Conservation (phyloP, 1,284 basidiomycete genomes). For the Termitomyces sp. region DNA sequence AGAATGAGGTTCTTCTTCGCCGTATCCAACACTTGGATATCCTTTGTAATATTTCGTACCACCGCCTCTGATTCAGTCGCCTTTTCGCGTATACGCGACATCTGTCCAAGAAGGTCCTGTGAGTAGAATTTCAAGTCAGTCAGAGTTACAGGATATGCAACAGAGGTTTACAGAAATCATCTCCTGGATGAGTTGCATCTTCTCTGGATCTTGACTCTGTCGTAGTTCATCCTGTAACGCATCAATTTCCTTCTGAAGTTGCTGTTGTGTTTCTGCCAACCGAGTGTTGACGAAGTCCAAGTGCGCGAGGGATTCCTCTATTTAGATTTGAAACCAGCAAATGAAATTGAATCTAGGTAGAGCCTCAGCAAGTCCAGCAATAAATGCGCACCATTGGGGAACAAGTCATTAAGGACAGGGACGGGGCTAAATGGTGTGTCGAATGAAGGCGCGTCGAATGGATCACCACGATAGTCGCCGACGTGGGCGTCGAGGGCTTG, state of each 20-base stretch:
- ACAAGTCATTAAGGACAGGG: conserved; percentile 63
- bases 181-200: conserved; percentile 86
- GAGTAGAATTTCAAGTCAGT: conserved; percentile 1
- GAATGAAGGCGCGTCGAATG: conserved; percentile 52
- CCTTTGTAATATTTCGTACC: conserved; percentile 92
- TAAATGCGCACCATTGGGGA: conserved; percentile 63
- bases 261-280: conserved; percentile 55
- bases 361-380: conserved; percentile 2
- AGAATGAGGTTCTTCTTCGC: conserved; percentile 91
- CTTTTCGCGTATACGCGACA: conserved; percentile 92
- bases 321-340: not conserved
- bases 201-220: conserved; percentile 74
- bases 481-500: conserved; percentile 54
- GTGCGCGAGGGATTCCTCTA: conserved; percentile 65
- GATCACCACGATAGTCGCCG: conserved; percentile 37
- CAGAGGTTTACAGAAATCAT: conserved; percentile 74
- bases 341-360: not conserved
- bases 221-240: conserved; percentile 62
- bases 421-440: conserved; percentile 47
- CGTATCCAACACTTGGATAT: conserved; percentile 91
- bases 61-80: conserved; percentile 95
- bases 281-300: conserved; percentile 58
- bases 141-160: conserved; percentile 2
- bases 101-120: conserved; percentile 88
- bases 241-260: conserved; percentile 72